Percentiles rank a stretch among this genome's conserved stretches.
These are phyloP conservation scores for Phytophthora boehmeriae DNA, from an alignment of 352 stramenopile species.

Conservation along the genomic window DNA sequence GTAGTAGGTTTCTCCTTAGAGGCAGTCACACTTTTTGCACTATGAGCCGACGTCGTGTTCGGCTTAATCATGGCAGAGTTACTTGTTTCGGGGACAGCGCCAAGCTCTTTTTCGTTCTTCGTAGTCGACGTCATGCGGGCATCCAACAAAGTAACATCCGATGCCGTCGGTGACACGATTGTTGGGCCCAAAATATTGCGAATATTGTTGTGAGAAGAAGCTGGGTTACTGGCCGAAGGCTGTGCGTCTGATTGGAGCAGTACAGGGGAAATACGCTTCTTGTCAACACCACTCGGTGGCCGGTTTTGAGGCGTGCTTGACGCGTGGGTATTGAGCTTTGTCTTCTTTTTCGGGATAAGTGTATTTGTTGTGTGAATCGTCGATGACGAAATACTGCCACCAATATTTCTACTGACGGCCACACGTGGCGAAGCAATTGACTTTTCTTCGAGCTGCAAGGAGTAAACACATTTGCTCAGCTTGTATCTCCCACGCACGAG, in stretches of 20 bases:
- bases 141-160: slow-evolving; percentile 59
- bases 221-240: slow-evolving; percentile 40
- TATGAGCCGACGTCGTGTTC: slow-evolving; percentile 7
- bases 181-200: slow-evolving; percentile 76
- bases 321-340: slow-evolving; percentile 11
- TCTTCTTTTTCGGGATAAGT: slow-evolving; percentile 76
- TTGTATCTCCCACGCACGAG: slow-evolving; percentile 11
- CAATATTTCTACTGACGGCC: slow-evolving; percentile 10
- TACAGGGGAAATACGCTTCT: slow-evolving; percentile 69
- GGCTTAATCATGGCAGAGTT: slow-evolving; percentile 23
- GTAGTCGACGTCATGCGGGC: slow-evolving; percentile 51
- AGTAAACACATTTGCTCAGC: background rate
- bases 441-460: slow-evolving; percentile 72
- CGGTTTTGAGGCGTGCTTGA: slow-evolving; percentile 19
- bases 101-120: slow-evolving; percentile 27
- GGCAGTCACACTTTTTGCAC: slow-evolving; percentile 3
- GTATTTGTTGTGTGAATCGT: slow-evolving; percentile 42
- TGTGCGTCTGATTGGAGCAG: slow-evolving; percentile 39
- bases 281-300: slow-evolving; percentile 40
- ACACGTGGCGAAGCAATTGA: slow-evolving; percentile 29
- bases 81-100: slow-evolving; percentile 26
- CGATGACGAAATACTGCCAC: slow-evolving; percentile 6
- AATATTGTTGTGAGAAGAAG: slow-evolving; percentile 81
- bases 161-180: slow-evolving; percentile 49
- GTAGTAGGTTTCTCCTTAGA: slow-evolving; percentile 18